These are phyloP conservation scores for Phaseolus coccineus DNA, from an alignment of 331 rosid genomes.

Conservation along the genomic window DNA sequence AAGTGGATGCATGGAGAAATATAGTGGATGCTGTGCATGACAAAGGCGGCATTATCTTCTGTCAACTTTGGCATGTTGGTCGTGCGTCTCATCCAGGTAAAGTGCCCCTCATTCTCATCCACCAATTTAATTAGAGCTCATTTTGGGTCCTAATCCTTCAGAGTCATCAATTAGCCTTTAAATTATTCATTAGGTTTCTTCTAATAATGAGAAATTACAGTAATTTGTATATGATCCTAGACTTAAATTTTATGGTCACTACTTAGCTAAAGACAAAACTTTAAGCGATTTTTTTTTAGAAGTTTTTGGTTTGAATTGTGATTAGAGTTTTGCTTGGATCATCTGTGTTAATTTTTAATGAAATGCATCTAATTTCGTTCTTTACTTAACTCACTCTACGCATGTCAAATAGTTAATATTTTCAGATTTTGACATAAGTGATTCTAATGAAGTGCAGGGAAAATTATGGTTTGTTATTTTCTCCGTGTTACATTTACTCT, in stretches of 20 bases:
- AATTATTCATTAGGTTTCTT: neutral
- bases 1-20: conserved; percentile 87
- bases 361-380: neutral
- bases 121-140: neutral
- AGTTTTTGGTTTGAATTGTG: neutral
- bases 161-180: neutral
- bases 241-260: no score
- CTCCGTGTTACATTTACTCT: neutral
- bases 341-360: neutral
- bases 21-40: conserved; percentile 89
- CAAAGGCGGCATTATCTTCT: conserved; percentile 78
- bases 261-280: neutral
- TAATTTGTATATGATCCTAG: neutral
- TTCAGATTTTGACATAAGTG: neutral
- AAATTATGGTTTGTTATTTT: neutral
- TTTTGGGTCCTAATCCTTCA: neutral
- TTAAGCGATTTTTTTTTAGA: neutral
- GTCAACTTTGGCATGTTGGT: conserved; percentile 98
- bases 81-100: conserved; percentile 87
- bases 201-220: no score
- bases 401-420: neutral
- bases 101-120: neutral
- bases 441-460: neutral
- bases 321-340: neutral
- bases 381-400: neutral